These are phyloP conservation scores for Salix udensis DNA, from an alignment of 345 rosid species.

Conservation along the genomic window DNA sequence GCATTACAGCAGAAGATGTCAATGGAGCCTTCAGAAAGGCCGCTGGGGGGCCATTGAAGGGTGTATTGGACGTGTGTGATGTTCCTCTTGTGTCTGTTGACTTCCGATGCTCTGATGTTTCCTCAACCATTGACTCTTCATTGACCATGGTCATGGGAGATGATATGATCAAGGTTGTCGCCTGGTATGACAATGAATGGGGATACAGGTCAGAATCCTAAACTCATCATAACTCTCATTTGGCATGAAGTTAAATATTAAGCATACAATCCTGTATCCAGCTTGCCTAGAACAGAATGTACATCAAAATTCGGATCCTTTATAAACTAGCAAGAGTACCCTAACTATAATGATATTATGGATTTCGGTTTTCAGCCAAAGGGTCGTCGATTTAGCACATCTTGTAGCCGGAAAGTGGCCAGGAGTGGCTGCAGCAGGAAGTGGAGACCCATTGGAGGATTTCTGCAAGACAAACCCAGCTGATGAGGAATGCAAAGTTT, in stretches of 20 bases:
- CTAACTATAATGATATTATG: background rate
- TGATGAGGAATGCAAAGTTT: slow-evolving; percentile 90
- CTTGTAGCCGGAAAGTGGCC: slow-evolving; percentile 90
- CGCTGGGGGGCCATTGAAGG: slow-evolving; percentile 79
- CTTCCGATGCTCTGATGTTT: slow-evolving; percentile 88
- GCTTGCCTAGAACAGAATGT: background rate
- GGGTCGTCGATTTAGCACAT: slow-evolving; percentile 96
- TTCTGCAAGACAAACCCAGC: slow-evolving; percentile 88
- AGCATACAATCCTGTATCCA: background rate
- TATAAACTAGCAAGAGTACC: background rate
- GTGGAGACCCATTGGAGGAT: slow-evolving; percentile 92
- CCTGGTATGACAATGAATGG: slow-evolving; percentile 99
- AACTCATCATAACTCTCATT: background rate
- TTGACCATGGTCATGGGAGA: slow-evolving; percentile 98
- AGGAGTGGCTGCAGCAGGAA: slow-evolving; percentile 50
- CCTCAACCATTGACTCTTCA: slow-evolving; percentile 88
- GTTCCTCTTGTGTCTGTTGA: slow-evolving; percentile 86
- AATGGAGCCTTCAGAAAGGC: slow-evolving; percentile 92
- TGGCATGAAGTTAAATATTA: background rate
- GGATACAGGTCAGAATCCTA: slow-evolving; percentile 67
- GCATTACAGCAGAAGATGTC: slow-evolving; percentile 77
- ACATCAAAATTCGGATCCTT: background rate
- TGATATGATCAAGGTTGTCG: slow-evolving; percentile 95
- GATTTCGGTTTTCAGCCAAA: slow-evolving; percentile 57
- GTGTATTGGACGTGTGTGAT: slow-evolving; percentile 79